Base-by-base conservation (phyloP, 345 rosid genomes). In the Euphorbia pulcherrima region DNA sequence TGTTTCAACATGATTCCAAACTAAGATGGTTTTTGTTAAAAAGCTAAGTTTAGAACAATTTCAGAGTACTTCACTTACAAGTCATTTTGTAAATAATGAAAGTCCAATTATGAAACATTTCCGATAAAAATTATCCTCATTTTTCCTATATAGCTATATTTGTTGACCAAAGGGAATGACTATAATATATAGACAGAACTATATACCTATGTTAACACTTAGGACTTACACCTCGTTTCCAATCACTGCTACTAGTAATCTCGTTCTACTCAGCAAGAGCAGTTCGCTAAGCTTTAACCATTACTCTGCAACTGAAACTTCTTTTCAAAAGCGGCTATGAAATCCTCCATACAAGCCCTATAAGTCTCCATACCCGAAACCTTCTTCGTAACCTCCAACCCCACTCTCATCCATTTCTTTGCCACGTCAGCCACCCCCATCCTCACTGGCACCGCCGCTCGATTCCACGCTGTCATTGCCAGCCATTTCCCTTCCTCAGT, bases 401-500 rank as follows among this genome's bases (percentile, higher is more conserved):
- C 97, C 6, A 82, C 66, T 37, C 73, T 78, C 90, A 89, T 77
- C 97, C 97, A 94, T 74, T 83, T 88, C 72, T 79, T 89, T 35
- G 92, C 97, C 1, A 54, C 77, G 65, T 89, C 91, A 65, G 82
- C 64, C 72, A 75, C 85, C 62, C 95, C 95, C 20, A 89, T 68
- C 79, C 83, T 84, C 73, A 89, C 80, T 0, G 99, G 95, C 52
- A 91, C 53, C 14, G 91, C 83, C 46, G 96, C 96, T 51, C 97
- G 79, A 69, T 94, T 94, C 99, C 97, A 94, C 0, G 99, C 96
- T 18, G 96, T 85, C 83, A 80, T 89, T n/a, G 86, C 95, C 1
- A 88, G 92, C 99, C 99, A 94, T 84, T 89, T 94, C 4, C 92
- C 96, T 80, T 91, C 97, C 61, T 89, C 97, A 8, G 60, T 73